A percentile compares a stretch with the other conserved stretches of the same genome.
These are phyloP conservation scores for Strobilomyces dryophilus DNA, from an alignment of 768 basidiomycete species.

Conservation along the genomic window DNA sequence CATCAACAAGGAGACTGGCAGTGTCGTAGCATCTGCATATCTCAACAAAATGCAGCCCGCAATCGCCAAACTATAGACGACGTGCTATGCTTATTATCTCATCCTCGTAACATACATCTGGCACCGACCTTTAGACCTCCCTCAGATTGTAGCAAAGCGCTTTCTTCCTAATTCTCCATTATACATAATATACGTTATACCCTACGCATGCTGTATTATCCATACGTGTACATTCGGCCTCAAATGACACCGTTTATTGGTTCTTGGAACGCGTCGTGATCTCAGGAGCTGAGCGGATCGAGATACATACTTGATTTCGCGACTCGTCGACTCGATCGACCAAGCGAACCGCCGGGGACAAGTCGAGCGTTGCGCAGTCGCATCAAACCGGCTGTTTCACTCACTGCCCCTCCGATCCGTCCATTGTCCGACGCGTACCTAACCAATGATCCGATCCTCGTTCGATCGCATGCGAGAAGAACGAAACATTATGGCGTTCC, in stretches of 20 bases:
- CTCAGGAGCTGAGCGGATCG: not conserved
- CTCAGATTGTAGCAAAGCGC: conserved; percentile 18
- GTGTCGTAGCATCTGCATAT: conserved; percentile 61
- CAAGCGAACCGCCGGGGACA: not conserved
- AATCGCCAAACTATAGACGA: conserved; percentile 41
- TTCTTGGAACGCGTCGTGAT: conserved; percentile 1
- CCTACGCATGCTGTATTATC: conserved; percentile 21
- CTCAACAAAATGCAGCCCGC: conserved; percentile 72
- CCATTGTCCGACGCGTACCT: not conserved
- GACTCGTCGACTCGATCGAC: not conserved
- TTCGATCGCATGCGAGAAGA: not conserved
- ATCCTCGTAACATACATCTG: conserved; percentile 4
- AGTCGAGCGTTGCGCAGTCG: not conserved
- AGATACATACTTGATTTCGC: not conserved
- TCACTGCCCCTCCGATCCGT: not conserved
- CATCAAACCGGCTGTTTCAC: not conserved
- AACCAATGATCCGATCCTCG: not conserved
- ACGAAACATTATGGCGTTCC: not conserved
- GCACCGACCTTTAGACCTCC: conserved; percentile 16
- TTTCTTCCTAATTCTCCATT: conserved; percentile 7
- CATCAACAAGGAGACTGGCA: conserved; percentile 52
- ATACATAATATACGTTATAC: conserved; percentile 12
- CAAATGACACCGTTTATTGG: conserved; percentile 4
- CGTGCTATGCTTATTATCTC: conserved; percentile 4
- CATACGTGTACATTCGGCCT: not conserved